Base-by-base conservation (phyloP, 345 rosid genomes). In the Salix udensis region DNA sequence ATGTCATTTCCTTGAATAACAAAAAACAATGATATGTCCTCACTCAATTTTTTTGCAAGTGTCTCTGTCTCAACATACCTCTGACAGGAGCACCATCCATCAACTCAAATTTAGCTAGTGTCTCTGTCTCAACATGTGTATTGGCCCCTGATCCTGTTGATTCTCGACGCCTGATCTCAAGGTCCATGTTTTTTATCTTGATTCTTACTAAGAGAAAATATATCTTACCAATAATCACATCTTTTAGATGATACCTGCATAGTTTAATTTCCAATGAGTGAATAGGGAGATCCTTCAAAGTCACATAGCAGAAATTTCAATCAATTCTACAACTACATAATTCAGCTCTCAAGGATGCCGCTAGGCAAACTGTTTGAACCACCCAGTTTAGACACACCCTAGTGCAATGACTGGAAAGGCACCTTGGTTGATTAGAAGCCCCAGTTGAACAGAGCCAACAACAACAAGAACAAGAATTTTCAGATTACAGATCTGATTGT, bases 11-110 rank as follows among this genome's bases (percentile, higher is more conserved):
- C 5, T n/a, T n/a, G 62, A 55, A 55, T 8, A 9, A n/a, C 62
- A 55, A 55, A 55, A 55, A 55, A 55, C 28, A n/a, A 55, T 4
- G 62, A 55, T 21, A 53, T n/a, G 13, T n/a, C 62, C 14, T 23
- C 0, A 55, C 62, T 55, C 62, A 55, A n/a, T 0, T 31, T 31
- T 31, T 31, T 8, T 53, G 24, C 21, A 53, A 21, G 10, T 31
- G 34, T 31, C 34, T 4, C 34, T 31, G 34, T 31, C 34, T 31
- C 34, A 31, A 62, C 78, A 53, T 87, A 96, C 99, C 99, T 91
- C 99, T 88, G 67, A 96, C 98, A 0, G 99, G 97, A 83, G 97
- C 97, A 68, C 99, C 99, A 82, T 96, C 99, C 99, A 96, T 96
- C 87, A 96, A 76, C 85, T 94, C 99, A 68, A 90, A 96, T 84